A percentile compares a stretch with the other conserved stretches of the same genome.
Evolutionary conservation across 805 yeast genomes (phyloP).

Genomic region (Pichia deserticola): DNA sequence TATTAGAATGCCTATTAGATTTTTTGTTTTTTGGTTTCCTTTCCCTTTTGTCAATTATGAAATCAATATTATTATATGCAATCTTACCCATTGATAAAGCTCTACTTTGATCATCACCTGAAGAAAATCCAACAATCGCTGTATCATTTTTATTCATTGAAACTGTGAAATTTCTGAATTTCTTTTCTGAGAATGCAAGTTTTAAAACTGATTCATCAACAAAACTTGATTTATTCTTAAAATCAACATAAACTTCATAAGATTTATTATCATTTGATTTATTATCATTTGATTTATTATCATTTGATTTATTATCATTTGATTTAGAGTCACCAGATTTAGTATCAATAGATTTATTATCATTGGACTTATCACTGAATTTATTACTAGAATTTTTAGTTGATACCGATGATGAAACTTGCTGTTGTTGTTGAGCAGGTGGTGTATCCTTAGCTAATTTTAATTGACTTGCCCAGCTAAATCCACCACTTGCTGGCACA

Average conservation of each 20-base stretch:
- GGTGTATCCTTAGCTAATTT: neutral
- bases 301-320: no score
- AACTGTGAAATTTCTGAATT: neutral
- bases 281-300: no score
- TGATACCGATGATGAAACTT: no score
- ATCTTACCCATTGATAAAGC: slow-evolving; percentile 3
- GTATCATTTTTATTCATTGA: neutral
- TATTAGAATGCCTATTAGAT: neutral
- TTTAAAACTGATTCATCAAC: neutral
- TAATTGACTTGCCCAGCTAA: slow-evolving; percentile 4
- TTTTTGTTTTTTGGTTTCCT: neutral
- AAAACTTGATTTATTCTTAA: neutral
- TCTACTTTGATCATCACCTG: slow-evolving; percentile 1
- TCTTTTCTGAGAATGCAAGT: neutral
- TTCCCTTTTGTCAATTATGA: slow-evolving; percentile 1
- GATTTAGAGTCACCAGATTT: no score
- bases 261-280: no score
- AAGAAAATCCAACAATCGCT: slow-evolving; percentile 3
- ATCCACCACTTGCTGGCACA: neutral
- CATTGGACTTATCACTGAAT: no score
- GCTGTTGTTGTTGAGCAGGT: neutral
- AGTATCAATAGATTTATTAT: no score
- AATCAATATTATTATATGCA: neutral
- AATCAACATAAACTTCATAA: slow-evolving; percentile 3
- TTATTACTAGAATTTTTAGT: no score